Base-by-base conservation (phyloP, 108 stramenopile genomes). In the Nitzschia palea region DNA sequence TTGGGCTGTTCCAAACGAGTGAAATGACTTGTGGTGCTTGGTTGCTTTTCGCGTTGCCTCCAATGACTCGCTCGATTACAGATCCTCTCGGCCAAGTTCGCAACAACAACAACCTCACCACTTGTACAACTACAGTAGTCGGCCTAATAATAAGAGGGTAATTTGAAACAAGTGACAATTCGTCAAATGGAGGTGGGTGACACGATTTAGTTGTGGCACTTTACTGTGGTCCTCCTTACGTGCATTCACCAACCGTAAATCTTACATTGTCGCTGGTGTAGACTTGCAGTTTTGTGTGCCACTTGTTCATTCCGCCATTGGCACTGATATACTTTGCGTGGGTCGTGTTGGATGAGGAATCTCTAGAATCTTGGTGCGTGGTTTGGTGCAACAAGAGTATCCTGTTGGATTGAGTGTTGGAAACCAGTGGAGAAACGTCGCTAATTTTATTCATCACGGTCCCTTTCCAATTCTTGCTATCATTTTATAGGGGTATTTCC, bases 241-340 rank as follows among this genome's bases (percentile, higher is more conserved):
- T 40, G 37, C 37, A 10, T 8, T 14, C 14, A 40, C 37, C 14
- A 40, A 14, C 37, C 37, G 37, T 14, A 40, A 14, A 8, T 14
- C 14, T 40, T 40, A 10, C 10, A 40, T 14, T 20, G 18, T 48
- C 4, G 47, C 47, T 48, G 18, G n/a, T 18, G 47, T 18, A n/a
- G 8, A 48, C 20, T 50, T 74, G 73, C 25, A 67, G 65, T 53
- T 65, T 74, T 56, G 58, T 65, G 26, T 74, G 57, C 44, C 73
- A 74, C 29, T 34, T 74, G 40, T 27, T 74, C 20, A 28, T 65
- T 43, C 54, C 60, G 8, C 73, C 73, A 22, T 17, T 74, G 2
- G 73, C 65, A 2, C 26, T 74, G 8, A 3, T 44, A 1, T 67
- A 67, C 50, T n/a, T 67, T 18, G 9, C 30, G 2, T 74, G 73